Percentiles rank a stretch among this genome's conserved stretches.
These are phyloP conservation scores for Oidiodendron maius DNA, from an alignment of 495 filamentous ascomycete species.

Conservation along the genomic window DNA sequence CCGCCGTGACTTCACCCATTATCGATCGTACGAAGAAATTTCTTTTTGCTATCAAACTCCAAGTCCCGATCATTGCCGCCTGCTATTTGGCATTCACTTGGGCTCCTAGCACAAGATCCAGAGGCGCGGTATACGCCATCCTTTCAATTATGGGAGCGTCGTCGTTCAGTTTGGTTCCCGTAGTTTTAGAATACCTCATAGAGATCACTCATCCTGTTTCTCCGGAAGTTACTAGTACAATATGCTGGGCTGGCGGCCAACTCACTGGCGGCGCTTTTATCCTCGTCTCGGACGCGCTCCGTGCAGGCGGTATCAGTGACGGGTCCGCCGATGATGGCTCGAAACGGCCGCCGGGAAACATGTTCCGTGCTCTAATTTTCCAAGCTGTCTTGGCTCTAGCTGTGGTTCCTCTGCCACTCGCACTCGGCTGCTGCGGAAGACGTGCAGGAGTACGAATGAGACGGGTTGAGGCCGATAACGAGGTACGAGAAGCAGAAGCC, in stretches of 20 bases:
- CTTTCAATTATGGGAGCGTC: conserved; percentile 69
- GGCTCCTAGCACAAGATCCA: conserved; percentile 61
- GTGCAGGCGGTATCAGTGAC: conserved; percentile 37
- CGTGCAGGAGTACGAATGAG: conserved; percentile 42
- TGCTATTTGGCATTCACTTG: conserved; percentile 76
- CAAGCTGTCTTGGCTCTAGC: conserved; percentile 62
- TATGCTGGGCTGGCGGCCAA: conserved; percentile 81
- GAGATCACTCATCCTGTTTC: conserved; percentile 82
- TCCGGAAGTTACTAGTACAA: conserved; percentile 78
- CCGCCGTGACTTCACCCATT: conserved; percentile 73
- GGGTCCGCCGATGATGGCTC: conserved; percentile 28
- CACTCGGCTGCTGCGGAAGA: conserved; percentile 60
- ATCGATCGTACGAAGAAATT: conserved; percentile 81
- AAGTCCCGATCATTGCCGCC: conserved; percentile 68
- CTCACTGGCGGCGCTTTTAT: conserved; percentile 78
- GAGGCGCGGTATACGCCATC: conserved; percentile 69
- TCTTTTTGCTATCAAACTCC: conserved; percentile 64
- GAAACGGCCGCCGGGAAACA: conserved; percentile 53
- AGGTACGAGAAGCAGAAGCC: conserved; percentile 1
- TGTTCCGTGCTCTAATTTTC: conserved; percentile 72
- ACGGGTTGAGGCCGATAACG: conserved; percentile 52
- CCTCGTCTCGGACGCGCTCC: conserved; percentile 72
- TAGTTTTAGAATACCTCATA: conserved; percentile 80
- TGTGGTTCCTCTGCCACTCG: conserved; percentile 60
- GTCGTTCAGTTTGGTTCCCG: conserved; percentile 73